Conservation (phyloP, 1,139 yeast species). For the Scheffersomyces illinoinensis region DNA sequence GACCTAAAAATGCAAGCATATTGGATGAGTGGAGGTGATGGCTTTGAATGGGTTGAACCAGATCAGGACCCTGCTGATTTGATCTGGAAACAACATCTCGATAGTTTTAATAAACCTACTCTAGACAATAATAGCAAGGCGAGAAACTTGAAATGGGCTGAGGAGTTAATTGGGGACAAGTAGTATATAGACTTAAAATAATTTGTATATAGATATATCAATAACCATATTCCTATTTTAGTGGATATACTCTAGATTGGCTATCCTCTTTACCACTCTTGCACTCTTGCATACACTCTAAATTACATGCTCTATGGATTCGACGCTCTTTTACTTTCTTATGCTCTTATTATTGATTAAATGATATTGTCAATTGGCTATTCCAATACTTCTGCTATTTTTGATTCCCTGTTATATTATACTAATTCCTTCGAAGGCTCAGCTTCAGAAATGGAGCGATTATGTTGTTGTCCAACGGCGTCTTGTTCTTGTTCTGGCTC, state of each 20-base stretch:
- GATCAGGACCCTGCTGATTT: constrained; percentile 78
- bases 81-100: constrained; percentile 49
- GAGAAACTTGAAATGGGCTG: constrained; percentile 22
- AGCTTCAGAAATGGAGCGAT: background rate
- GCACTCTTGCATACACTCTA: background rate
- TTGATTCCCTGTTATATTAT: background rate
- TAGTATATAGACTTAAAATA: background rate
- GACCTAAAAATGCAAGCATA: constrained; percentile 68
- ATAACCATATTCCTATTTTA: too few relatives aligned
- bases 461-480: background rate
- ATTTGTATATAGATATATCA: background rate
- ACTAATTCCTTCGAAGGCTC: background rate
- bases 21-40: constrained; percentile 77
- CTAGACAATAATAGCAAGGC: constrained; percentile 6
- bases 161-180: constrained; percentile 16
- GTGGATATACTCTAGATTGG: background rate
- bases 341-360: background rate
- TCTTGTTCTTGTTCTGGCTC: background rate
- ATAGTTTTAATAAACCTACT: constrained; percentile 20
- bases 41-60: constrained; percentile 79
- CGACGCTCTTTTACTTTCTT: background rate
- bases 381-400: background rate
- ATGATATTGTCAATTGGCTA: background rate
- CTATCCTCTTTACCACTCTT: background rate
- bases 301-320: too few relatives aligned